Evolutionary conservation across 2,329 filamentous ascomycete genomes (phyloP), one percentile per base, ranked within the genome.

Genomic region (Pseudopithomyces chartarum): DNA sequence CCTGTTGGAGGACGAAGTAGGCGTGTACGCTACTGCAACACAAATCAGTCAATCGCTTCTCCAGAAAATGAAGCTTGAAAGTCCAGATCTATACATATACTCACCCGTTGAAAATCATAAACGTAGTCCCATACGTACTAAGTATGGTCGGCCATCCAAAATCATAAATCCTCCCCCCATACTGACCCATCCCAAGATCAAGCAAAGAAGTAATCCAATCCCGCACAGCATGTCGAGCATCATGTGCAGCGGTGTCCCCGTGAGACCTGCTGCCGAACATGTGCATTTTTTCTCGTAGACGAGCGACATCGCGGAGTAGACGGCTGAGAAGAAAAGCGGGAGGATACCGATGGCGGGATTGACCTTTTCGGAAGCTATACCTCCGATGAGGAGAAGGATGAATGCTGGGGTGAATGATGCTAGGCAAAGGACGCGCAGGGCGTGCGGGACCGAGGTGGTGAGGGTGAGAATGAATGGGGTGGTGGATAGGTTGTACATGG

Each of bases 291-390:
- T 62, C 47, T 70, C 64, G 36, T 71, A 68, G 49, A 62, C 57
- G 13, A 73, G 61, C 2, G 73, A 43, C 5, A 66, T 23, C 0
- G 59, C 60, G 2, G 66, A 62, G 44, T 58, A 71, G 0, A 58
- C 55, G 1, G 69, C 52, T 1, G 68, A 73, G 53, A 67, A 62
- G 54, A 69, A 69, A 4, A 73, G 60, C 0, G 70, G 70, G 0
- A 73, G 32, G 26, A 73, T 59, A 6, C 65, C 64, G 43, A 73
- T 69, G 10, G 69, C 67, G 2, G 70, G 70, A 29, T 71, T 69
- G 1, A 69, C 67, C 11, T 54, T 19, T 1, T 42, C 5, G 2
- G 63, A 58, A 3, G 46, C n/a, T 19, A 73, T 62, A 42, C 68
- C 68, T 19, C 64, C 56, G 39, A 71, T 64, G 20, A 73, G 60